Evolutionary conservation across 2,329 filamentous ascomycete genomes (phyloP), one percentile per base, ranked within the genome.

Genomic region (Venturia pyrina): DNA sequence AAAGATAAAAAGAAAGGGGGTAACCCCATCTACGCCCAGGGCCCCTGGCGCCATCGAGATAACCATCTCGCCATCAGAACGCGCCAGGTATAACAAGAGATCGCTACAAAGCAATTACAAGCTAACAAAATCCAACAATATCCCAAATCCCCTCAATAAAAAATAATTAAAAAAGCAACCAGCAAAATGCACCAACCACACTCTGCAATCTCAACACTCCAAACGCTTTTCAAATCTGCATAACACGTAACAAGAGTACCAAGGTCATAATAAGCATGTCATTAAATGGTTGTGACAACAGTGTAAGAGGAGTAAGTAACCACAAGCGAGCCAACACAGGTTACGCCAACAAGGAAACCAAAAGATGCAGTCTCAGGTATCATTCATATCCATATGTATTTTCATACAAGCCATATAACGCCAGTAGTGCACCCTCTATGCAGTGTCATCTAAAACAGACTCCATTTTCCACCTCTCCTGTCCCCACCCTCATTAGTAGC

Each of bases 401-500:
- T 17, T 15, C 32, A 37, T 4, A 59, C 53, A 19, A 57, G 19
- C 53, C 32, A 8, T 32, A 59, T 37, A 59, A 37, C 53, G 53
- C 53, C 53, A 24, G 24, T 8, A 24, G 24, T 8, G 21, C 48
- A 21, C 48, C 53, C 53, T 37, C 53, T 59, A 59, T 53, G 21
- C 48, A 28, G 2, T 15, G 21, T 24, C 24, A 10, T 37, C 46
- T 59, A 65, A 19, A 65, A 60, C 19, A 65, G 43, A 44, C 63
- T 65, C 63, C 63, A 65, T 46, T 65, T 65, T 5, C 53, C 63
- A 41, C 63, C 50, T 53, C 40, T 65, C 19, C 43, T 59, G 19
- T 65, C 34, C 50, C 37, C 4, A 1, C 17, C 63, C 7, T 50
- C 37, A 21, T 13, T 17, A 19, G 62, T 34, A 62, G 40, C 60